Evolutionary conservation across 2,329 filamentous ascomycete species (phyloP).

Genomic region (Talaromyces atroroseus): DNA sequence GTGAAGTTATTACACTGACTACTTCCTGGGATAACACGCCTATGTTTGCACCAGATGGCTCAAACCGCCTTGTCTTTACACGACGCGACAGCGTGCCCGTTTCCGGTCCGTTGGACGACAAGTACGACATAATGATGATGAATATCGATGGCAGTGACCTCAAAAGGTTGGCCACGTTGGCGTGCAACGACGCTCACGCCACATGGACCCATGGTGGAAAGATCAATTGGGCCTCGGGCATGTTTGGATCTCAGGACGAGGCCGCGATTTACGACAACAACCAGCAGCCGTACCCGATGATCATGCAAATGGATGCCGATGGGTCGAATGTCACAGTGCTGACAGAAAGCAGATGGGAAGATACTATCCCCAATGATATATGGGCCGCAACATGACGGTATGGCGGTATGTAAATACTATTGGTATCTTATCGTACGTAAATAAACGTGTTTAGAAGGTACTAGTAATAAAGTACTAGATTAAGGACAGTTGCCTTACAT

Average conservation of each 20-base stretch:
- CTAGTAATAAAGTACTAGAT: too few relatives aligned
- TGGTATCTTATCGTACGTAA: not conserved
- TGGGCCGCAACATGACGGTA: not conserved
- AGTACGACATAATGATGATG: not conserved
- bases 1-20: constrained; percentile 10
- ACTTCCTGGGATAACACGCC: constrained; percentile 16
- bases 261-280: constrained; percentile 1
- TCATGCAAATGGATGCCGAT: not conserved
- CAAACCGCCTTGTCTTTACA: constrained; percentile 16
- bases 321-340: not conserved
- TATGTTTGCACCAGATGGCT: constrained; percentile 14
- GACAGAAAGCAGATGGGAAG: not conserved
- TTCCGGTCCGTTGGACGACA: not conserved
- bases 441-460: too few relatives aligned
- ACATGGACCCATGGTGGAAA: not conserved
- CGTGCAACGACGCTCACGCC: not conserved
- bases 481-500: too few relatives aligned
- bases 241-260: not conserved
- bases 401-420: not conserved
- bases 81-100: constrained; percentile 1
- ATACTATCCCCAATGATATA: not conserved
- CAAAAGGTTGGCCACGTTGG: not conserved
- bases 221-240: not conserved
- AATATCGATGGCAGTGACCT: not conserved
- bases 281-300: constrained; percentile 1